These are phyloP conservation scores for Chimonanthus salicifolius DNA, from an alignment of 164 flowering plant genomes.

Conservation along the genomic window DNA sequence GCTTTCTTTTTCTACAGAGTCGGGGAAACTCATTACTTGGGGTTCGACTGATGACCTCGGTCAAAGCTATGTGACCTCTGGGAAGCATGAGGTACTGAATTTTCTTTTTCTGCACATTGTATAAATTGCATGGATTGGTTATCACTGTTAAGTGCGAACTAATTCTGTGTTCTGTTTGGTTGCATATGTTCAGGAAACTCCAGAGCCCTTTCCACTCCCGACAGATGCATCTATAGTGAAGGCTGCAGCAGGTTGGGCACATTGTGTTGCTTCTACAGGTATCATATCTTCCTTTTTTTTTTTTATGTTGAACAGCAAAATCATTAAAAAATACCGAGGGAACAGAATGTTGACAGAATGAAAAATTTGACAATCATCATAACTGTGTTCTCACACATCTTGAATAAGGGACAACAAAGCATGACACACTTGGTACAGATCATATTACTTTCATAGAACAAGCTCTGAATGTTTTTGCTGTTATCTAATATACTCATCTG, in stretches of 20 bases:
- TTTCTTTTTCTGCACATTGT: background rate
- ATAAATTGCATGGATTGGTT: background rate
- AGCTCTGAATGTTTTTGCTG: background rate
- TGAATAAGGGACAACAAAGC: background rate
- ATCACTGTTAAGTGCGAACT: background rate
- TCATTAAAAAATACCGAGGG: background rate
- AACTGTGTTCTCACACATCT: background rate
- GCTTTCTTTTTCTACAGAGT: constrained; percentile 35
- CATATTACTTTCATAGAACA: background rate
- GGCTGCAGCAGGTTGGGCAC: constrained; percentile 99
- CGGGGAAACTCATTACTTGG: constrained; percentile 96
- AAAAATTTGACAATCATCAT: background rate
- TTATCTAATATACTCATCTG: background rate
- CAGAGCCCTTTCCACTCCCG: constrained; percentile 93
- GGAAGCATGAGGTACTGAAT: constrained; percentile 90
- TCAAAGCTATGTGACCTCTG: constrained; percentile 91
- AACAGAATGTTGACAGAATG: background rate
- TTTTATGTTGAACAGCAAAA: background rate
- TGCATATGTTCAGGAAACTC: constrained; percentile 60
- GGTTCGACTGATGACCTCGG: constrained; percentile 97
- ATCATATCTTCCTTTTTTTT: constrained; percentile 3
- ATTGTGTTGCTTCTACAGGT: constrained; percentile 91
- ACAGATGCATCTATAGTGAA: constrained; percentile 59
- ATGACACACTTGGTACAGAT: background rate
- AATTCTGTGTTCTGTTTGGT: constrained; percentile 7